A percentile compares a stretch with the other conserved stretches of the same genome.
These are phyloP conservation scores for Erodium maritimum DNA, from an alignment of 345 rosid genomes.

Conservation along the genomic window DNA sequence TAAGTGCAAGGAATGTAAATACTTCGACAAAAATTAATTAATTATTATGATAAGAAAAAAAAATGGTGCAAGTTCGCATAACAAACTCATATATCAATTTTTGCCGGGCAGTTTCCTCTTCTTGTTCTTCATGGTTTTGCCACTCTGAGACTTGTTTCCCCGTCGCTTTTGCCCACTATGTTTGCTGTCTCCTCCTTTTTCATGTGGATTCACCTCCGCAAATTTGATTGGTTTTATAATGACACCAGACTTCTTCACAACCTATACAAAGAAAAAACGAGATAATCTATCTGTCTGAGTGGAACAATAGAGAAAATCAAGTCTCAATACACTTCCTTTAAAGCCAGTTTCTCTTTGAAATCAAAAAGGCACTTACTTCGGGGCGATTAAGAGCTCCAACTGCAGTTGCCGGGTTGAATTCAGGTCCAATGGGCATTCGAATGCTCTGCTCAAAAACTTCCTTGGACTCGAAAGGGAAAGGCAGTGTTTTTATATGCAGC, in stretches of 20 bases:
- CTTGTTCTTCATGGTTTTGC: conserved; percentile 7
- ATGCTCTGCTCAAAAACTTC: conserved; percentile 74
- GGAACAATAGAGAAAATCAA: no score
- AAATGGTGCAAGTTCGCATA: no score
- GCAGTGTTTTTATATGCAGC: conserved; percentile 54
- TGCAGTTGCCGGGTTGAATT: conserved; percentile 65
- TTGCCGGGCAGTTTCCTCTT: background rate
- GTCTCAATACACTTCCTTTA: background rate
- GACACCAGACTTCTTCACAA: conserved; percentile 65
- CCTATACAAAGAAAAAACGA: conserved; percentile 25
- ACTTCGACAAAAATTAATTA: no score
- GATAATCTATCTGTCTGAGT: no score
- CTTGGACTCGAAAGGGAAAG: conserved; percentile 69
- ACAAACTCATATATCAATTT: no score
- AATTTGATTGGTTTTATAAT: conserved; percentile 68
- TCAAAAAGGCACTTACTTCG: conserved; percentile 32
- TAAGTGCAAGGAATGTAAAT: no score
- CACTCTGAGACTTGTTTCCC: conserved; percentile 4
- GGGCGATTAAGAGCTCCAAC: conserved; percentile 67
- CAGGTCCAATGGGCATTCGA: conserved; percentile 92
- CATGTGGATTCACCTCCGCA: conserved; percentile 59
- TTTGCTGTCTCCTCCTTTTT: conserved; percentile 26
- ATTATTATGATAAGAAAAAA: no score
- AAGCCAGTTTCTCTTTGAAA: background rate
- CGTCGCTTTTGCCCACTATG: conserved; percentile 26